Conservation (phyloP, 2,329 filamentous ascomycete genomes). For the Ophiostoma tasmaniense region DNA sequence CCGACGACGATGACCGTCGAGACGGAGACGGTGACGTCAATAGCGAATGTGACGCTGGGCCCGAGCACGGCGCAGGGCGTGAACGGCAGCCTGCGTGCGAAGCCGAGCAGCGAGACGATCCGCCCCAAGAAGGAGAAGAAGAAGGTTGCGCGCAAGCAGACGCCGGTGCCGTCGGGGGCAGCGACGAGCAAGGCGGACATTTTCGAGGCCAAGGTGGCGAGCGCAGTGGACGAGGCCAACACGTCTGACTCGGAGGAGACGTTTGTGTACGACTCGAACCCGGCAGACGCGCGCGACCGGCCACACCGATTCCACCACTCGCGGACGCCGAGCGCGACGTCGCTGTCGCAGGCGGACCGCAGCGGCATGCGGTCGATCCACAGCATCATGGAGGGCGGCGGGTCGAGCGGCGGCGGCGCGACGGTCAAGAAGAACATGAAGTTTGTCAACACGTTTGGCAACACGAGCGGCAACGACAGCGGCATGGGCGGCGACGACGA, state of each 20-base stretch:
- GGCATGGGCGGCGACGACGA: constrained; percentile 58
- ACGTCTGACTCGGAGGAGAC: constrained; percentile 97
- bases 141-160: constrained; percentile 65
- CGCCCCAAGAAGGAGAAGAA: constrained; percentile 90
- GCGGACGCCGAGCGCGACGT: constrained; percentile 87
- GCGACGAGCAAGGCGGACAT: constrained; percentile 94
- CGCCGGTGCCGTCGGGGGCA: constrained; percentile 62
- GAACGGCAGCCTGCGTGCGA: constrained; percentile 69
- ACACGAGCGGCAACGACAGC: constrained; percentile 46
- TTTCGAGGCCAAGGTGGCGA: constrained; percentile 94
- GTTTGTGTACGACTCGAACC: constrained; percentile 98
- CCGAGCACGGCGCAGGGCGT: constrained; percentile 54
- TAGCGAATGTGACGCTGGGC: constrained; percentile 73
- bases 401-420: constrained; percentile 30
- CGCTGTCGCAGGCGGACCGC: constrained; percentile 59
- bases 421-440: constrained; percentile 91
- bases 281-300: constrained; percentile 56
- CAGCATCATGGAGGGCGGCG: constrained; percentile 49
- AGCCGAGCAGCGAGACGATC: constrained; percentile 92
- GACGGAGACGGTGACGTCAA: constrained; percentile 87
- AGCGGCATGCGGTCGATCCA: constrained; percentile 55
- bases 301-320: constrained; percentile 69
- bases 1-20: constrained; percentile 95
- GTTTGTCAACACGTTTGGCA: constrained; percentile 75
- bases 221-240: constrained; percentile 88